Evolutionary conservation across 1,284 basidiomycete genomes (phyloP).

Genomic region (Ceratobasidium theobromae): DNA sequence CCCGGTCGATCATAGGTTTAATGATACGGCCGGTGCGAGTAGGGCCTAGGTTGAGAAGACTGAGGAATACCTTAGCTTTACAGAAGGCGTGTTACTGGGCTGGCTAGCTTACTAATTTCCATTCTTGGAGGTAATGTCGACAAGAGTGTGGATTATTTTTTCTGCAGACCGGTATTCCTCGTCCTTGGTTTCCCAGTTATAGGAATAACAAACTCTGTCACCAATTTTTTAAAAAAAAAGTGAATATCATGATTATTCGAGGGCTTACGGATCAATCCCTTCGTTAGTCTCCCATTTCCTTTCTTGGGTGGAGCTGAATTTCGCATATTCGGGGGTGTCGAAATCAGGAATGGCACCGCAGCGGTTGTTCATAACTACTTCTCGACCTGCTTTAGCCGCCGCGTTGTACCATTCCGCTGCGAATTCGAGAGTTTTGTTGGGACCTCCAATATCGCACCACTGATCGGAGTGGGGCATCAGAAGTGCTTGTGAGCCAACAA

Average conservation of each 20-base stretch:
- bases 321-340: conserved; percentile 59
- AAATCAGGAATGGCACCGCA: conserved; percentile 40
- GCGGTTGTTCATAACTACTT: conserved; percentile 60
- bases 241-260: too few species aligned
- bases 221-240: conserved; percentile 8
- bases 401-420: conserved; percentile 56
- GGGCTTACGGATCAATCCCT: conserved; percentile 41
- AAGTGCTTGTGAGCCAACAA: not conserved
- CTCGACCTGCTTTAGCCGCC: conserved; percentile 50
- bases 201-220: conserved; percentile 40
- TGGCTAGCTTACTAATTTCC: conserved; percentile 51
- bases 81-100: not conserved
- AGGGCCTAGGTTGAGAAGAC: conserved; percentile 57
- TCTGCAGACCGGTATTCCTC: conserved; percentile 54
- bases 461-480: conserved; percentile 34
- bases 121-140: conserved; percentile 59
- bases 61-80: conserved; percentile 35
- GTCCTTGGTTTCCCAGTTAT: conserved; percentile 47
- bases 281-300: conserved; percentile 59
- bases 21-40: conserved; percentile 57
- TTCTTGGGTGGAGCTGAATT: conserved; percentile 53
- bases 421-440: conserved; percentile 53
- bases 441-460: conserved; percentile 64
- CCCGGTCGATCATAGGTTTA: conserved; percentile 49
- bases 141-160: conserved; percentile 53